These are phyloP conservation scores for Karstenula rhodostoma DNA, from an alignment of 2,329 filamentous ascomycete genomes.

Conservation along the genomic window DNA sequence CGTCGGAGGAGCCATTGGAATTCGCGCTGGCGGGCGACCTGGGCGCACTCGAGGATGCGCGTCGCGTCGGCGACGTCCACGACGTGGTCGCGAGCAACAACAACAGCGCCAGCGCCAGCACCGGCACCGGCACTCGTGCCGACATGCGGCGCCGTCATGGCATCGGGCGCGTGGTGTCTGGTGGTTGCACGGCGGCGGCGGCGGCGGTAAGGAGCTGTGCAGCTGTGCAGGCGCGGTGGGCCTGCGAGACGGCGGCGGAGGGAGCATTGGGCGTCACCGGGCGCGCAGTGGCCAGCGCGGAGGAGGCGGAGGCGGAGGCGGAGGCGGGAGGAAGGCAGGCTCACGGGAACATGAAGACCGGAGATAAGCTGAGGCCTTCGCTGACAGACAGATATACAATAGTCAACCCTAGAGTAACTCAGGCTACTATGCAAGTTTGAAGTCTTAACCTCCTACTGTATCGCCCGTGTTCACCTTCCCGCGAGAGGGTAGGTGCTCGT, in stretches of 20 bases:
- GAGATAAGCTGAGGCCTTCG: no score
- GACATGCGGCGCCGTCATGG: neutral
- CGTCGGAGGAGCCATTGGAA: slow-evolving; percentile 46
- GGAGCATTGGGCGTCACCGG: neutral
- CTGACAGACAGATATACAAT: no score
- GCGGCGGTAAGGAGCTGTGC: neutral
- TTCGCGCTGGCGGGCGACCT: slow-evolving; percentile 34
- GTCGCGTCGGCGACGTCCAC: slow-evolving; percentile 34
- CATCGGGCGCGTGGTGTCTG: neutral
- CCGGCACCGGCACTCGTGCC: neutral
- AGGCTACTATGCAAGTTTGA: no score
- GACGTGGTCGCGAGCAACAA: slow-evolving; percentile 9
- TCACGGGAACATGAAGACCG: no score
- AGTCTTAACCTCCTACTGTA: no score
- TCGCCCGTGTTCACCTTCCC: no score
- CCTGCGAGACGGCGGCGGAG: neutral
- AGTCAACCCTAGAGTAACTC: no score
- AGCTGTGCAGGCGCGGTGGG: neutral
- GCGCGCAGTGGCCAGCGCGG: neutral
- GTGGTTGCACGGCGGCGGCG: neutral
- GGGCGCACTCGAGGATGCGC: slow-evolving; percentile 43
- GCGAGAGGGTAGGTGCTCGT: no score
- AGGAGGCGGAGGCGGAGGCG: no score
- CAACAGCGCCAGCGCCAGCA: neutral
- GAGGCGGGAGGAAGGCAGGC: no score